Conservation (phyloP, 306 rosid genomes). For the Ammopiptanthus mongolicus region DNA sequence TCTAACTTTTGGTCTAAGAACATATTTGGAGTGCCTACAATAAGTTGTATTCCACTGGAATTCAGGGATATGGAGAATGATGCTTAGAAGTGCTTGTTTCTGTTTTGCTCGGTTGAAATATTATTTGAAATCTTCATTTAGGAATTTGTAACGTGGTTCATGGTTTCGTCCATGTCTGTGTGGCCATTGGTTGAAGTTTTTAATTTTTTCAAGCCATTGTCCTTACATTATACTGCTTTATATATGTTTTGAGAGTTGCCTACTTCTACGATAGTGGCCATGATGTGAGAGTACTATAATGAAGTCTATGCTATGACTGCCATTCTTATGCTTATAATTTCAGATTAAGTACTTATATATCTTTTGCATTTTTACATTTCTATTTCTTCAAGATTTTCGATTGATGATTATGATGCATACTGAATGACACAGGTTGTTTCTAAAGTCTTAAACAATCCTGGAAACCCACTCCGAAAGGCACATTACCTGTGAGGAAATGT, state of each 20-base stretch:
- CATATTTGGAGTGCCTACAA: not conserved
- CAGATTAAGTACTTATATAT: not conserved
- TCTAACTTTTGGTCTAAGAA: not conserved
- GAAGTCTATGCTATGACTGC: not conserved
- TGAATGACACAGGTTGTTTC: constrained; percentile 17
- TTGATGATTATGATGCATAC: not conserved
- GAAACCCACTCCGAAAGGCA: not conserved
- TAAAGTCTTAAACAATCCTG: not conserved
- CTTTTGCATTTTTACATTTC: not conserved
- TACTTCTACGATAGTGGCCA: not conserved
- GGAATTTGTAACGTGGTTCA: not conserved
- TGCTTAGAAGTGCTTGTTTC: not conserved
- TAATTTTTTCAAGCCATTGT: not conserved
- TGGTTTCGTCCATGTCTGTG: not conserved
- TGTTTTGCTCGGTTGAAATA: not conserved
- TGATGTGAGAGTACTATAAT: not conserved
- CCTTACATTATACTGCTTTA: not conserved
- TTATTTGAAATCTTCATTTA: not conserved
- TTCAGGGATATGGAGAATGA: not conserved
- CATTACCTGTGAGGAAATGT: constrained; percentile 20
- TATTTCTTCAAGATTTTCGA: not conserved
- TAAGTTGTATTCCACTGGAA: not conserved
- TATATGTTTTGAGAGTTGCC: not conserved
- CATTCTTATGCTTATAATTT: not conserved
- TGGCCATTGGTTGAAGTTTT: no score